Conservation (phyloP, 2,329 filamentous ascomycete species). For the Pleoardoris graminearum region DNA sequence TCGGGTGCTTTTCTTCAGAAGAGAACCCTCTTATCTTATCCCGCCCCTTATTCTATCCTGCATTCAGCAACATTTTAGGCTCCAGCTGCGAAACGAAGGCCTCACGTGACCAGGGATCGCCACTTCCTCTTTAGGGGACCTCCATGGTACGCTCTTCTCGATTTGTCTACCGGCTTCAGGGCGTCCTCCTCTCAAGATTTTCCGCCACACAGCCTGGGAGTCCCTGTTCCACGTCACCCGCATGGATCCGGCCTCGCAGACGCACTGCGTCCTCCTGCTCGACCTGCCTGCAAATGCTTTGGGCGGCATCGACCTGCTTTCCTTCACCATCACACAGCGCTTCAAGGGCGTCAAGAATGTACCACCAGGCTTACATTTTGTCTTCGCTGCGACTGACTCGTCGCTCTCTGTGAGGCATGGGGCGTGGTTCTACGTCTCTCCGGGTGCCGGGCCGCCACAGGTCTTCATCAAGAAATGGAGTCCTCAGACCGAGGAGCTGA, state of each 20-base stretch:
- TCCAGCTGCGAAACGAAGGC: neutral
- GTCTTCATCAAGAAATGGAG: slow-evolving; percentile 64
- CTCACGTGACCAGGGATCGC: neutral
- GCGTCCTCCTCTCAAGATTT: slow-evolving; percentile 35
- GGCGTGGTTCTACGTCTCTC: slow-evolving; percentile 61
- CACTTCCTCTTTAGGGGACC: neutral
- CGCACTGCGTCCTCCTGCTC: slow-evolving; percentile 48
- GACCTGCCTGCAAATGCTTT: slow-evolving; percentile 51
- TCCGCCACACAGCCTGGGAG: slow-evolving; percentile 41
- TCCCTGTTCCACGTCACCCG: slow-evolving; percentile 38
- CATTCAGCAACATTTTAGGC: slow-evolving; percentile 10
- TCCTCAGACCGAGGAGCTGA: slow-evolving; percentile 50
- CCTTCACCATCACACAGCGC: slow-evolving; percentile 64
- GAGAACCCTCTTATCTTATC: neutral
- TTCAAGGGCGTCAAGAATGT: slow-evolving; percentile 65
- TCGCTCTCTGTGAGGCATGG: slow-evolving; percentile 65
- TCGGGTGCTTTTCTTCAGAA: neutral
- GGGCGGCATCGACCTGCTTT: slow-evolving; percentile 60
- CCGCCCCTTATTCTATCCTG: neutral
- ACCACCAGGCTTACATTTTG: slow-evolving; percentile 62
- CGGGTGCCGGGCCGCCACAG: slow-evolving; percentile 40
- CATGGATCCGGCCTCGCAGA: slow-evolving; percentile 41
- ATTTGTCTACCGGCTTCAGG: slow-evolving; percentile 2
- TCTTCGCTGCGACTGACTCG: slow-evolving; percentile 62
- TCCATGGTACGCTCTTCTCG: slow-evolving; percentile 2